Conservation (phyloP, 202 grass and related monocot species). For the Schoenoplectus triqueter region DNA sequence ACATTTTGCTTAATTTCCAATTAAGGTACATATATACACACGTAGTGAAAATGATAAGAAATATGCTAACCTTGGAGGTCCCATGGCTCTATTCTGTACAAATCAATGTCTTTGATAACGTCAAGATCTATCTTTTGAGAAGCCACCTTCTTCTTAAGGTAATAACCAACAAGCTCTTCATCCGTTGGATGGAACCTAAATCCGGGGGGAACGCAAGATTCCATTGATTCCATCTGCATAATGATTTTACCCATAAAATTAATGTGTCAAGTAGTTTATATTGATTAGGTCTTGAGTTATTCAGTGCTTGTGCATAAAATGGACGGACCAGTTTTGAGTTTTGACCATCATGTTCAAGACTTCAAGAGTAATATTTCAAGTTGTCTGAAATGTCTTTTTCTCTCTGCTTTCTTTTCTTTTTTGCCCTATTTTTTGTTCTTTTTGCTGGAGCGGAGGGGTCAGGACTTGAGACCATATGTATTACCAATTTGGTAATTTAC, state of each 20-base stretch:
- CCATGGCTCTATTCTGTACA: conserved; percentile 62
- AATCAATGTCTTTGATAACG: conserved; percentile 61
- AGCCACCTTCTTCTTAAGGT: conserved; percentile 63
- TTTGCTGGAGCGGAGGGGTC: too few relatives aligned
- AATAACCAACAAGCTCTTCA: conserved; percentile 60
- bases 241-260: conserved; percentile 5
- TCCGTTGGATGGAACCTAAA: conserved; percentile 62
- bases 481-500: too few relatives aligned
- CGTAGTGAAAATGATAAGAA: conserved; percentile 6
- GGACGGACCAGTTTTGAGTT: neutral
- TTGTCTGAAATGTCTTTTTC: neutral
- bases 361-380: neutral
- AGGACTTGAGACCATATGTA: too few relatives aligned
- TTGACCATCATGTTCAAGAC: neutral
- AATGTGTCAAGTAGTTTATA: neutral
- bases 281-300: neutral
- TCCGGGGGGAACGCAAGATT: conserved; percentile 60
- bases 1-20: neutral
- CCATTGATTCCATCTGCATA: conserved; percentile 47
- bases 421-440: too few relatives aligned
- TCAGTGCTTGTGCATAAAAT: neutral
- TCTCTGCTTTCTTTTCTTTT: neutral
- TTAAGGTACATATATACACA: neutral
- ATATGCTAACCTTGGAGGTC: conserved; percentile 52
- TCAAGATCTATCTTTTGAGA: conserved; percentile 66